Conservation (phyloP, 1,139 yeast genomes). For the Meyerozyma carpophila region DNA sequence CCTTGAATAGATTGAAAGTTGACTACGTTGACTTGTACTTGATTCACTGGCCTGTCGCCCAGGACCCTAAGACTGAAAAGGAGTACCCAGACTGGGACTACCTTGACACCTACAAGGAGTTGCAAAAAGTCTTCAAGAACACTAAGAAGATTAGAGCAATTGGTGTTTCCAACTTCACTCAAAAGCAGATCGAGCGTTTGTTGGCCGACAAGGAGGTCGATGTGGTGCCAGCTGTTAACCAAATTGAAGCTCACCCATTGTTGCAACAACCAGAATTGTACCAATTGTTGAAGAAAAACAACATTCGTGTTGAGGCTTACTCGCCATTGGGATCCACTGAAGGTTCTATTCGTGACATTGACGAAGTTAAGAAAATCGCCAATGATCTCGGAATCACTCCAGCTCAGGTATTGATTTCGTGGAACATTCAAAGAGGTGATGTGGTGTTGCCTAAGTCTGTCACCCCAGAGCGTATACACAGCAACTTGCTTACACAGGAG, state of each 20-base stretch:
- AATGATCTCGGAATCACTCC: conserved; percentile 49
- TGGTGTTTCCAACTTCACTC: conserved; percentile 77
- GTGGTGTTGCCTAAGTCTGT: conserved; percentile 73
- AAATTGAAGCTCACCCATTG: conserved; percentile 71
- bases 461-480: conserved; percentile 51
- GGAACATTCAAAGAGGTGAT: conserved; percentile 68
- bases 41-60: conserved; percentile 20
- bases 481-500: conserved; percentile 49
- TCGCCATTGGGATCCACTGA: conserved; percentile 74
- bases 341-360: conserved; percentile 57
- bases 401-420: conserved; percentile 61
- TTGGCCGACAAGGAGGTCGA: conserved; percentile 46
- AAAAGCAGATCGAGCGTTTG: conserved; percentile 45
- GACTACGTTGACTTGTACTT: conserved; percentile 11
- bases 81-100: conserved; percentile 40
- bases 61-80: conserved; percentile 18
- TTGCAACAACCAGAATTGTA: conserved; percentile 65
- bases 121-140: conserved; percentile 49
- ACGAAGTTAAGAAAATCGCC: conserved; percentile 46
- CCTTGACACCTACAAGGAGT: conserved; percentile 62
- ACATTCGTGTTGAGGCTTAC: conserved; percentile 65
- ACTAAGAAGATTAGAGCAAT: conserved; percentile 60
- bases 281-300: conserved; percentile 47
- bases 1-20: conserved; percentile 7
- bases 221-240: conserved; percentile 65